Base-by-base conservation (phyloP, 352 stramenopile genomes). In the Phytophthora foliorum region DNA sequence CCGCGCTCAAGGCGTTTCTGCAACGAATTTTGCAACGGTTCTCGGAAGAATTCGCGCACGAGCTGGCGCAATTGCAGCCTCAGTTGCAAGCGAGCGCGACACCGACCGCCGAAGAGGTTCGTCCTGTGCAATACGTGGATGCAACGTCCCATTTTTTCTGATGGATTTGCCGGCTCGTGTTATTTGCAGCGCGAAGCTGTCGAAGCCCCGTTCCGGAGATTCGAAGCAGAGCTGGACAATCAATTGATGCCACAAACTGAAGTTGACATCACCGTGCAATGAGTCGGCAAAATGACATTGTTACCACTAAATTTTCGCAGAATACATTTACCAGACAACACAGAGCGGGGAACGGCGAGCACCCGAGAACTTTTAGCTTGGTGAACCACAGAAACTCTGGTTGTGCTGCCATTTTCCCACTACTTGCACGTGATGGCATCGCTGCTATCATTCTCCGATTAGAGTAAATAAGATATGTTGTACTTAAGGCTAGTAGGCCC, bases 1-100 rank as follows among this genome's bases (percentile, higher is more conserved):
- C 68, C 19, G 67, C 72, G 21, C 74, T 93, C 16, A 86, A 86
- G 29, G 49, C 61, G n/a, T 89, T 93, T 63, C 67, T 95, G 22
- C 69, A 90, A 48, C 67, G 69, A 14, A 69, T 93, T 53, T 65
- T 88, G 21, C 52, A 82, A 25, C 71, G 68, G 16, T 94, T 93
- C 59, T 41, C 69, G 2, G 44, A 85, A 24, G n/a, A 80, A 11
- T 84, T 84, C 38, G 57, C 67, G 27, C 61, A 78, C 7, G 71
- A 92, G 16, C 55, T 93, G 34, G 65, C 72, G 19, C 69, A 70
- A 29, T 69, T 93, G 24, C 75, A 81, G 48, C 54, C 82, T 36
- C 68, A 78, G 46, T 66, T 85, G 54, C 69, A 77, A 66, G 77
- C 74, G 17, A 90, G 69, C 42, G 75, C 76, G 11, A 81, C 69